These are phyloP conservation scores for Collybia nuda DNA, from an alignment of 768 basidiomycete genomes.

Conservation along the genomic window DNA sequence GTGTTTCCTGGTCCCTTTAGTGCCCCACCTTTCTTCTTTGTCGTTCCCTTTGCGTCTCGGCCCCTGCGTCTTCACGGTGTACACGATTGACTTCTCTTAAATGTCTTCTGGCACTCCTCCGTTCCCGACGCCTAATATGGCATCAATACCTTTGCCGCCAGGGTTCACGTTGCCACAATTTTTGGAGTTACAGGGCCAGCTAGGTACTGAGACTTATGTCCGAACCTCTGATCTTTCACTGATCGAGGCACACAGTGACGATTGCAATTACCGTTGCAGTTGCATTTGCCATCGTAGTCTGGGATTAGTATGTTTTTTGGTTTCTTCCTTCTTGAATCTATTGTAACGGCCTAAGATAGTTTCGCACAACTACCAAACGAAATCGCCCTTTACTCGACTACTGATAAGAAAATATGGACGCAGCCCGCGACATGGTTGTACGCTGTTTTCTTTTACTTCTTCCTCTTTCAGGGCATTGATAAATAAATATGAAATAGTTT, in stretches of 20 bases:
- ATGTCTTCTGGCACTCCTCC: conserved; percentile 2
- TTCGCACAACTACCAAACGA: conserved; percentile 27
- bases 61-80: too few relatives aligned
- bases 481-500: conserved; percentile 20
- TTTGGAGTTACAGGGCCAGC: conserved; percentile 14
- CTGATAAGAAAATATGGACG: conserved; percentile 21
- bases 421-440: conserved; percentile 29
- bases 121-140: conserved; percentile 7
- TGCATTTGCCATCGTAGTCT: conserved; percentile 28
- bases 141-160: conserved; percentile 16
- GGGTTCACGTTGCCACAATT: conserved; percentile 18
- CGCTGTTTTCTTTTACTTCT: conserved; percentile 5
- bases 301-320: conserved; percentile 27
- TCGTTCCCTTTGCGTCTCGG: not conserved
- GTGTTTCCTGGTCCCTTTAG: not conserved
- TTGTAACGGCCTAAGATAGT: conserved; percentile 9
- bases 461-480: not conserved
- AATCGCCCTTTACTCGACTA: conserved; percentile 20
- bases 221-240: not conserved
- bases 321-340: not conserved
- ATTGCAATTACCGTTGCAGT: conserved; percentile 24
- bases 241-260: conserved; percentile 8
- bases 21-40: not conserved
- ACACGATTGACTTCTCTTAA: not conserved
- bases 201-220: conserved; percentile 6